A percentile compares a stretch with the other conserved stretches of the same genome.
Conservation (phyloP, 352 stramenopile species). For the Aphanomyces euteiches region DNA sequence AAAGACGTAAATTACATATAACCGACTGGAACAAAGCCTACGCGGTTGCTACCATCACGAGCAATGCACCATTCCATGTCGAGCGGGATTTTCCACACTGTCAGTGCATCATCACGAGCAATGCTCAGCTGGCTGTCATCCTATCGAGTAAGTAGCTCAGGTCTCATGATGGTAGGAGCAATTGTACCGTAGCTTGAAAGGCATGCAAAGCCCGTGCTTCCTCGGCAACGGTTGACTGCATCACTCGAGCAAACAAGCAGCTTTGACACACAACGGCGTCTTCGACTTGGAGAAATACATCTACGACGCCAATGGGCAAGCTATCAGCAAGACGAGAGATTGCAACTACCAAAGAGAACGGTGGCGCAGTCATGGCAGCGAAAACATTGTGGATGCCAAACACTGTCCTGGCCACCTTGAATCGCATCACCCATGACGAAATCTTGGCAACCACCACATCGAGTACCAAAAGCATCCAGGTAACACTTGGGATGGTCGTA, state of each 20-base stretch:
- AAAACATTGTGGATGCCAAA: constrained; percentile 2
- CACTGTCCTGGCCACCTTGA: too few relatives aligned
- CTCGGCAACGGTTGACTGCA: background rate
- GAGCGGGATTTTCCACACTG: too few relatives aligned
- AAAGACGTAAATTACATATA: background rate
- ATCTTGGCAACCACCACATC: background rate
- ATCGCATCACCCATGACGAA: background rate
- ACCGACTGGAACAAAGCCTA: background rate
- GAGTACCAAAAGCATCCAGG: too few relatives aligned
- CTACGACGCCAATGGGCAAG: background rate
- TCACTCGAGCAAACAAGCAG: background rate
- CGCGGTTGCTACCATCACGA: background rate
- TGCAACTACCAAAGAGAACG: background rate
- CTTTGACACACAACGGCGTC: background rate
- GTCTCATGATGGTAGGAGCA: too few relatives aligned
- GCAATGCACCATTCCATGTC: background rate
- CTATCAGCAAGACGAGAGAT: background rate
- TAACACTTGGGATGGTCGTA: too few relatives aligned
- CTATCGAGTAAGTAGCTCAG: too few relatives aligned
- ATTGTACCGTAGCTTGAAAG: background rate
- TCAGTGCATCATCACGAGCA: too few relatives aligned
- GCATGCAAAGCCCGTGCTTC: background rate
- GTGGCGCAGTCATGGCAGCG: background rate
- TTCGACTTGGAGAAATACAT: background rate
- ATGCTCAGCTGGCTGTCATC: too few relatives aligned